These are phyloP conservation scores for Hansenula lynferdii DNA, from an alignment of 1,139 yeast genomes.

Conservation along the genomic window DNA sequence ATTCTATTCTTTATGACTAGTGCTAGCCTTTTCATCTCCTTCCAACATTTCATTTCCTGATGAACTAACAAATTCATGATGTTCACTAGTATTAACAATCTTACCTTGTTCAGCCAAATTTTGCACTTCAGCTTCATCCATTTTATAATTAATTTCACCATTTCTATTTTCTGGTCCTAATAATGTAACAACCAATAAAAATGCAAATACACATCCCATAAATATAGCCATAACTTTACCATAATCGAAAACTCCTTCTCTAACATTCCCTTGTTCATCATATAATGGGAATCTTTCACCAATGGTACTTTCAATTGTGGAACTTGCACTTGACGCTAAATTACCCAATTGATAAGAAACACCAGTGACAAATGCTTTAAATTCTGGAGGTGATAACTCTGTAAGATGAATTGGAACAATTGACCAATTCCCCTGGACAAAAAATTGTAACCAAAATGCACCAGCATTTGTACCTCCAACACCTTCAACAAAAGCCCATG, in stretches of 20 bases:
- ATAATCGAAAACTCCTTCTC: slow-evolving; percentile 37
- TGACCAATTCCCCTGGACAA: slow-evolving; percentile 90
- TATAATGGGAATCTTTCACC: slow-evolving; percentile 61
- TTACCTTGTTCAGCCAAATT: slow-evolving; percentile 17
- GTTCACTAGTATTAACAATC: slow-evolving; percentile 6
- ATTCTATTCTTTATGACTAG: background rate
- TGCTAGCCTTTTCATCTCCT: background rate
- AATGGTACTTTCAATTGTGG: slow-evolving; percentile 75
- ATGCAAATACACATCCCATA: slow-evolving; percentile 75
- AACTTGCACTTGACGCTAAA: slow-evolving; percentile 75
- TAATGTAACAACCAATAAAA: slow-evolving; percentile 49
- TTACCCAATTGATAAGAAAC: slow-evolving; percentile 81
- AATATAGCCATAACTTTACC: slow-evolving; percentile 78
- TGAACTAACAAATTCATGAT: background rate
- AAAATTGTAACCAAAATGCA: slow-evolving; percentile 72
- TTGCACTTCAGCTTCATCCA: slow-evolving; percentile 14
- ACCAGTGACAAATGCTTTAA: slow-evolving; percentile 70
- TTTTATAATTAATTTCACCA: slow-evolving; percentile 24
- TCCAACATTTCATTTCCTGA: background rate
- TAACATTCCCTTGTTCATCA: slow-evolving; percentile 26
- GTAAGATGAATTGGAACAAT: slow-evolving; percentile 74
- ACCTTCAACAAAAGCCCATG: slow-evolving; percentile 62
- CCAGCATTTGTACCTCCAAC: slow-evolving; percentile 62
- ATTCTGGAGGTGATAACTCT: slow-evolving; percentile 76
- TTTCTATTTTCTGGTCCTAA: slow-evolving; percentile 72